Base-by-base conservation (phyloP, 1,284 basidiomycete genomes). In the Sporisorium graminicola region DNA sequence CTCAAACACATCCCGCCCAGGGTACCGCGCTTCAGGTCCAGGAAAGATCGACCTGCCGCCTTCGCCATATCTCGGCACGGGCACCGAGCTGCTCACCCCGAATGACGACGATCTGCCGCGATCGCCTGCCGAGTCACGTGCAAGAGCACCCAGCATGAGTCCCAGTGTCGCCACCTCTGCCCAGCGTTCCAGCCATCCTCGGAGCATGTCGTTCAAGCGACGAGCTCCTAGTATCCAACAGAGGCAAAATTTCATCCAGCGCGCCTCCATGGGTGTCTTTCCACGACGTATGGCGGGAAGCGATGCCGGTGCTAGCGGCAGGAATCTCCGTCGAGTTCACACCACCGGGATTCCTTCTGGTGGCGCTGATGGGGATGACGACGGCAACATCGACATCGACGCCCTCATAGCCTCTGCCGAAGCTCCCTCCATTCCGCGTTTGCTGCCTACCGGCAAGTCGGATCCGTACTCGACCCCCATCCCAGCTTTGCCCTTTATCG, bases 401-500 rank as follows among this genome's bases (percentile, higher is more conserved):
- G 74, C 65, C 1, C 65, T 76, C 50, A 66, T 75, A 14, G 67
- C 59, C 8, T 61, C 61, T 12, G 67, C 65, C 2, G 71, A 74
- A 37, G 29, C 57, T 1, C 74, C 74, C 20, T 63, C 65, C 40
- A 73, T 77, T 35, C 74, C 74, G 5, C 65, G 66, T 37, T 40
- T 77, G 65, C 65, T 77, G 8, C 74, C 74, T 4, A 62, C 50
- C 0, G 52, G 50, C 51, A 68, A 60, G 18, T 42, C 69, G 18
- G 60, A 80, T 58, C 74, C 77, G 2, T 70, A 64, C 46, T 74
- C 74, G 12, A 83, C 69, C 1, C 84, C 84, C 16, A 80, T 85
- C 35, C 84, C 84, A 10, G 65, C 74, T 4, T 60, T 85, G 14
- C 84, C 84, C 12, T 84, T 85, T 59, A 67, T 82, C 49, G 84